Conservation (phyloP, 495 filamentous ascomycete genomes). For the Talaromyces borbonicus region DNA sequence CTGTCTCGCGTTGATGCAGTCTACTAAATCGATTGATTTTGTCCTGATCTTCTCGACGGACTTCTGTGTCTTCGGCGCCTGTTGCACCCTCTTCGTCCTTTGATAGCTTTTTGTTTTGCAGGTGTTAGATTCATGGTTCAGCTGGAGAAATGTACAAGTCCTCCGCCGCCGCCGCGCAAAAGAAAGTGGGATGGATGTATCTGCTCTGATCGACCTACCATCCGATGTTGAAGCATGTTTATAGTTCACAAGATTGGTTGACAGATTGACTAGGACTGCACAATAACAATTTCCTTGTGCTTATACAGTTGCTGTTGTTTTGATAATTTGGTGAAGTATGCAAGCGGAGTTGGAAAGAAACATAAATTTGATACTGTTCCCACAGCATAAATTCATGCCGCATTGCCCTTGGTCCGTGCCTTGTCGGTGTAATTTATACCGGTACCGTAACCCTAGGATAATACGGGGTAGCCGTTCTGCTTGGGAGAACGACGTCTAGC, state of each 20-base stretch:
- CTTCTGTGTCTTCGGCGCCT: constrained; percentile 71
- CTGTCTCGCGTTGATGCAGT: constrained; percentile 74
- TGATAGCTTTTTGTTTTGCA: constrained; percentile 53
- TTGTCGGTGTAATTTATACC: background rate
- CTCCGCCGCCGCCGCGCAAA: no score
- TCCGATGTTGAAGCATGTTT: constrained; percentile 36
- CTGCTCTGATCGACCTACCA: constrained; percentile 20
- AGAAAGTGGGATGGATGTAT: constrained; percentile 2
- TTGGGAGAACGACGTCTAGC: no score
- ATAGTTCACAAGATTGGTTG: no score
- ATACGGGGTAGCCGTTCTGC: no score
- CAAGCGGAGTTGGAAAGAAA: background rate
- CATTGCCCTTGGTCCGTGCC: constrained; percentile 2
- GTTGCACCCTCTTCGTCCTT: constrained; percentile 77
- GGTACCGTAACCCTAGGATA: no score
- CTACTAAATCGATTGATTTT: constrained; percentile 98
- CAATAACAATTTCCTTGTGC: no score
- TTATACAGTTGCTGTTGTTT: no score
- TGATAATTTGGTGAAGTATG: background rate
- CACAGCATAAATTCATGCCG: background rate
- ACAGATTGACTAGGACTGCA: no score
- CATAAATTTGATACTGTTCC: constrained; percentile 4
- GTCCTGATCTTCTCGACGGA: constrained; percentile 93
- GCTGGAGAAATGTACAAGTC: no score
- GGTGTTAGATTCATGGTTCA: background rate